Evolutionary conservation across 2,329 filamentous ascomycete species (phyloP).

Genomic region (Aureobasidium lini): DNA sequence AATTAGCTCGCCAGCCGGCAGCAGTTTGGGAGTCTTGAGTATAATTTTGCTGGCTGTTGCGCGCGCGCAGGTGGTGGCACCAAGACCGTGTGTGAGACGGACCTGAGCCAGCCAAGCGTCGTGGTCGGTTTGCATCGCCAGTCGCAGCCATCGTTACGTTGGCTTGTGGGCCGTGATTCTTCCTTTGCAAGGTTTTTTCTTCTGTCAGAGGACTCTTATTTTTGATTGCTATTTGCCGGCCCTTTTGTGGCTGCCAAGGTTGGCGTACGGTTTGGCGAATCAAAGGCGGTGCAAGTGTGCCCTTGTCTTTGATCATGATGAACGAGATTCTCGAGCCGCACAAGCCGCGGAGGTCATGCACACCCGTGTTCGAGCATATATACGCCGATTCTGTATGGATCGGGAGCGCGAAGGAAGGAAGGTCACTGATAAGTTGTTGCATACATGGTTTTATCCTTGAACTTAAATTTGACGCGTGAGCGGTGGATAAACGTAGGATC

Average conservation of each 20-base stretch:
- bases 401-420: conserved; percentile 1
- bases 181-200: conserved; percentile 10
- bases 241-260: conserved; percentile 13
- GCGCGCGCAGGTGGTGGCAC: not conserved
- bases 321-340: conserved; percentile 7
- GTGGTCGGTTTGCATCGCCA: conserved; percentile 6
- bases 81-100: conserved; percentile 13
- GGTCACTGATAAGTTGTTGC: conserved; percentile 11
- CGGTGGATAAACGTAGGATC: not conserved
- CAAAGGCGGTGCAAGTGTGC: not conserved
- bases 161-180: conserved; percentile 3
- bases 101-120: conserved; percentile 12
- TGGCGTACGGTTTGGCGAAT: conserved; percentile 6
- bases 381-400: conserved; percentile 5
- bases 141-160: conserved; percentile 11
- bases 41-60: conserved; percentile 5
- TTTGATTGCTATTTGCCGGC: conserved; percentile 13
- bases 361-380: conserved; percentile 11
- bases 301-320: conserved; percentile 11
- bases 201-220: not conserved
- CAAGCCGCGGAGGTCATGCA: conserved; percentile 13
- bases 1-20: conserved; percentile 13
- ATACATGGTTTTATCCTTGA: conserved; percentile 13
- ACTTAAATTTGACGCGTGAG: conserved; percentile 11
- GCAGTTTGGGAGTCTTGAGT: conserved; percentile 8